These are phyloP conservation scores for Neurospora sp. DNA, from an alignment of 495 filamentous ascomycete species.

Conservation along the genomic window DNA sequence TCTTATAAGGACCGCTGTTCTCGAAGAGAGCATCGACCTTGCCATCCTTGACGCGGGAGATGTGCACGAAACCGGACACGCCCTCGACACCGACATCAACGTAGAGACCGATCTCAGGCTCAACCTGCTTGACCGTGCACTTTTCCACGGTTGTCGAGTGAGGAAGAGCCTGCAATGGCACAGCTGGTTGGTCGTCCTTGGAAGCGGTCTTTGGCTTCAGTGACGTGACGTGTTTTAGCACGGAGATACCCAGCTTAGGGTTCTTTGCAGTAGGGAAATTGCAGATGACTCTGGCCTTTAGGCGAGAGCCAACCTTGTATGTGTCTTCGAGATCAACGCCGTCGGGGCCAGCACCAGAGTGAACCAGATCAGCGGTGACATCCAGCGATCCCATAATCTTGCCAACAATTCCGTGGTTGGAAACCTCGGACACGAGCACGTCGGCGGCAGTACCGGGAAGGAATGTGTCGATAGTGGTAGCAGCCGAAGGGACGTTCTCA, in stretches of 20 bases:
- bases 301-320: conserved; percentile 68
- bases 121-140: conserved; percentile 66
- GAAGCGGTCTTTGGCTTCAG: conserved; percentile 41
- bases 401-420: conserved; percentile 47
- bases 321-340: conserved; percentile 59
- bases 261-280: conserved; percentile 68
- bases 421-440: conserved; percentile 67
- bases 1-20: conserved; percentile 62
- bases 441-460: conserved; percentile 84
- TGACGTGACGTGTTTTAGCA: conserved; percentile 71
- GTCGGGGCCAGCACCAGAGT: conserved; percentile 61
- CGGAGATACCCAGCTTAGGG: conserved; percentile 74
- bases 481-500: conserved; percentile 54
- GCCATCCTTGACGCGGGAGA: conserved; percentile 77
- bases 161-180: conserved; percentile 47
- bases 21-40: conserved; percentile 73
- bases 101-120: conserved; percentile 68
- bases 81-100: conserved; percentile 65
- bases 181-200: conserved; percentile 15
- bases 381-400: conserved; percentile 90
- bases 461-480: conserved; percentile 81
- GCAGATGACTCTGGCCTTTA: conserved; percentile 78
- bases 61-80: conserved; percentile 81
- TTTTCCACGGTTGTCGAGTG: conserved; percentile 67
- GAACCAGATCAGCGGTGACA: conserved; percentile 79